phyloP scores from a whole-genome alignment of 1,284 basidiomycete species.

The Ustilago lituana region DNA sequence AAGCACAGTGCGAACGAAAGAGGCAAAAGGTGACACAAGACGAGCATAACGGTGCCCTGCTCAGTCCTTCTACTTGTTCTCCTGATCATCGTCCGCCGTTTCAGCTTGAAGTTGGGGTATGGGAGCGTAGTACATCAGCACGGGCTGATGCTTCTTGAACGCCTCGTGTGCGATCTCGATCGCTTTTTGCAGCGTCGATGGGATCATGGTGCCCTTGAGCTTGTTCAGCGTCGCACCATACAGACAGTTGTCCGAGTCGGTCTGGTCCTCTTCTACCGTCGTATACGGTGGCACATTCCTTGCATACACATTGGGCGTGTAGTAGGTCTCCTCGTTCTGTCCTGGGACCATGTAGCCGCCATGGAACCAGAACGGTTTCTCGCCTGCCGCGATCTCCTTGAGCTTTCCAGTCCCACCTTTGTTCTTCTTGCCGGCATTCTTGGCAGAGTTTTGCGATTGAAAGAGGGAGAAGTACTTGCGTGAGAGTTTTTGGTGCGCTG shows the following conservation, averaged over 20 bases:
- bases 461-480: conserved; percentile 29
- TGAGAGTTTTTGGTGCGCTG: conserved; percentile 23
- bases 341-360: conserved; percentile 20
- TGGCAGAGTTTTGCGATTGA: neutral
- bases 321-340: conserved; percentile 23
- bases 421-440: neutral
- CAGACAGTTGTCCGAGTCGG: conserved; percentile 22
- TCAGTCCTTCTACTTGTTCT: conserved; percentile 5
- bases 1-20: neutral
- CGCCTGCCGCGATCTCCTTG: conserved; percentile 20
- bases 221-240: conserved; percentile 35
- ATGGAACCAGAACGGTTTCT: conserved; percentile 47
- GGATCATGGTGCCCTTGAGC: conserved; percentile 29
- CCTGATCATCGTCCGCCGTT: neutral
- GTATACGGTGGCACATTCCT: conserved; percentile 30
- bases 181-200: conserved; percentile 12
- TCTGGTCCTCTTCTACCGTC: conserved; percentile 17
- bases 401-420: conserved; percentile 1
- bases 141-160: conserved; percentile 14
- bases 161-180: conserved; percentile 30
- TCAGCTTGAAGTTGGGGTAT: conserved; percentile 8
- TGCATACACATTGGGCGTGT: conserved; percentile 36
- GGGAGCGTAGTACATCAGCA: conserved; percentile 14
- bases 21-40: too few species aligned
- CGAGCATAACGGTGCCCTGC: too few species aligned